Percentiles rank a stretch among this genome's conserved stretches.
These are phyloP conservation scores for Physcomitrellopsis africana DNA, from an alignment of 225 moss, liverwort and hornwort species.

Conservation along the genomic window DNA sequence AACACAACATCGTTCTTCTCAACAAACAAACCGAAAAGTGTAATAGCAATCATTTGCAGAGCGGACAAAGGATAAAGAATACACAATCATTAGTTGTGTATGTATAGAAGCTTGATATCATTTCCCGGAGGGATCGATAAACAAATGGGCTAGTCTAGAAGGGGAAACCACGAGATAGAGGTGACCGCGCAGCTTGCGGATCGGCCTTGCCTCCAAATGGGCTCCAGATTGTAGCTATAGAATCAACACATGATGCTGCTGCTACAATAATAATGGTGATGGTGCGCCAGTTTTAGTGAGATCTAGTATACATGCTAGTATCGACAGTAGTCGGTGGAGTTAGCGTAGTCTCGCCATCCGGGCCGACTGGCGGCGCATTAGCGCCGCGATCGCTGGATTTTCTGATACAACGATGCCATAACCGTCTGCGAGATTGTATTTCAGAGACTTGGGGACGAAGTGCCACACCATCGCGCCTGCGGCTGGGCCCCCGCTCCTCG, in stretches of 20 bases:
- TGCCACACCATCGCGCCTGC: constrained; percentile 74
- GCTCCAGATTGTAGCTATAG: constrained; percentile 26
- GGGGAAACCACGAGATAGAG: constrained; percentile 40
- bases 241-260: constrained; percentile 5
- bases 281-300: background rate
- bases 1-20: too few relatives aligned
- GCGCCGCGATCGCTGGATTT: constrained; percentile 35
- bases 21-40: too few relatives aligned
- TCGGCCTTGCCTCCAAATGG: constrained; percentile 44
- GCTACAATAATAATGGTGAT: background rate
- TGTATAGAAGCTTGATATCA: too few relatives aligned
- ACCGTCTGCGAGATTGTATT: constrained; percentile 38
- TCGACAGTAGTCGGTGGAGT: background rate
- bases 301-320: background rate
- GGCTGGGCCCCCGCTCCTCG: constrained; percentile 49
- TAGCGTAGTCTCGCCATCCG: constrained; percentile 34
- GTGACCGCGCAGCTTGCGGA: constrained; percentile 6
- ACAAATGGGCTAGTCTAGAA: too few relatives aligned
- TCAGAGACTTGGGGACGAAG: constrained; percentile 44
- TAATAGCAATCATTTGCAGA: too few relatives aligned
- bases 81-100: too few relatives aligned
- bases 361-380: constrained; percentile 44
- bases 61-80: too few relatives aligned
- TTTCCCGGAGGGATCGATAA: too few relatives aligned
- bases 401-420: constrained; percentile 42